Percentiles rank a stretch among this genome's conserved stretches.
phyloP scores from a whole-genome alignment of 805 yeast species.

The Lipomyces sp. region DNA sequence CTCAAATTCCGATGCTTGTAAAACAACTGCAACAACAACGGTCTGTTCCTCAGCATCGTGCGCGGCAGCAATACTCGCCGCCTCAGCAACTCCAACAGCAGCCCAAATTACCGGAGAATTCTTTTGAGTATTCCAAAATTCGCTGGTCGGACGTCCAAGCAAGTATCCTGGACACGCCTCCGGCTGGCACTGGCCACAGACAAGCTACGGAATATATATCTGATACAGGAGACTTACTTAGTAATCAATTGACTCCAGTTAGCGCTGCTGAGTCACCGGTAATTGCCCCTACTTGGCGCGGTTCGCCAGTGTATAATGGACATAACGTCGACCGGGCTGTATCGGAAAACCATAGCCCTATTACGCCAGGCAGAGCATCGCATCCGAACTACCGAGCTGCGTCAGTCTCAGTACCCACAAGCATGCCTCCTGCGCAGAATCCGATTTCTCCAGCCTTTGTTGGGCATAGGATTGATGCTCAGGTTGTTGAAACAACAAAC shows the following conservation, averaged over 20 bases:
- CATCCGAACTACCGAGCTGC: background rate
- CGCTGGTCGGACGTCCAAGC: slow-evolving; percentile 20
- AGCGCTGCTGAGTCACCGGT: slow-evolving; percentile 21
- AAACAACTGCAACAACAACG: slow-evolving; percentile 7
- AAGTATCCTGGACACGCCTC: slow-evolving; percentile 5
- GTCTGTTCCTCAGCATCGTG: background rate
- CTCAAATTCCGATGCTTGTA: slow-evolving; percentile 9
- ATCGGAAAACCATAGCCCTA: slow-evolving; percentile 9
- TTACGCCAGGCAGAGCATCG: background rate
- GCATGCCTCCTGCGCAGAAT: background rate
- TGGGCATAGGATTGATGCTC: background rate
- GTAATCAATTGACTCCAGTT: slow-evolving; percentile 6
- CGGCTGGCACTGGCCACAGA: background rate
- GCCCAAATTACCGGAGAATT: background rate
- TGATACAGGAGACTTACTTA: slow-evolving; percentile 5
- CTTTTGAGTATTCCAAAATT: slow-evolving; percentile 14
- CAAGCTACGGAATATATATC: background rate
- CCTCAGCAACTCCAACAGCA: slow-evolving; percentile 8
- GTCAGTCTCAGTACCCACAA: background rate
- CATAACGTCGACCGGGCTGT: background rate
- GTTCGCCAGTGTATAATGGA: slow-evolving; percentile 4
- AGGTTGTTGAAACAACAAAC: background rate
- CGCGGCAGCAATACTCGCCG: background rate
- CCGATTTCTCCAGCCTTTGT: background rate
- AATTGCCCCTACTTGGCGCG: slow-evolving; percentile 15